Evolutionary conservation across 2,329 filamentous ascomycete genomes (phyloP), one percentile per base, ranked within the genome.

Genomic region (Penicillium brevicompactum): DNA sequence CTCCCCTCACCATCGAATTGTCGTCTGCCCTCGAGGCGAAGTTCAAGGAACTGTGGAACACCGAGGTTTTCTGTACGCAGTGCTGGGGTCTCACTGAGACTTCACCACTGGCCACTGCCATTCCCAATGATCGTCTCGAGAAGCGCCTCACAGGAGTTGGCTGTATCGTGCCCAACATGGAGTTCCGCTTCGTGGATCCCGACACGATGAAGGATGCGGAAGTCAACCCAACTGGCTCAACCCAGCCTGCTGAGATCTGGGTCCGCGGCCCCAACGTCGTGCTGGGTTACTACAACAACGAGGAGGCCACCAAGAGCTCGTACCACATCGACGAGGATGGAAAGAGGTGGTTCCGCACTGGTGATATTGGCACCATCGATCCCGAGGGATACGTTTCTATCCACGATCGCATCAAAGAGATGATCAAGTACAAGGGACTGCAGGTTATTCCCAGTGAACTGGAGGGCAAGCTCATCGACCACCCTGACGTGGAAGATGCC

Each of bases 371-470:
- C 8, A 47, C 49, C 1, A 64, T 64, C 16, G 62, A 64, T 30
- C 27, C 34, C 16, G 62, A 64, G 9, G 62, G 62, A 1, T 64
- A 54, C 21, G 21, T 64, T 10, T 27, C 55, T 5, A 64, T 64
- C 24, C 61, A 58, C 9, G 62, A 64, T 47, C 61, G 61, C 10
- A 64, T 64, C 44, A 64, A 64, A 46, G 62, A 64, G 51, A 63
- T 64, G 62, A 64, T 64, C 53, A 64, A 64, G 24, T 63, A 64
- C 49, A 63, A 64, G 44, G 61, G 62, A 7, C 43, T 63, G 4
- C 62, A 64, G 46, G 60, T 64, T 10, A 62, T 64, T 44, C 62
- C 61, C 6, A 63, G 62, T 46, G 61, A 64, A 18, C 27, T 64
- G 11, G 62, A 64, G 38, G 62, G 62, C 10, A 63, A 64, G 43